phyloP scores from a whole-genome alignment of 2,329 filamentous ascomycete genomes.

The Dothideomycetidae sp. region DNA sequence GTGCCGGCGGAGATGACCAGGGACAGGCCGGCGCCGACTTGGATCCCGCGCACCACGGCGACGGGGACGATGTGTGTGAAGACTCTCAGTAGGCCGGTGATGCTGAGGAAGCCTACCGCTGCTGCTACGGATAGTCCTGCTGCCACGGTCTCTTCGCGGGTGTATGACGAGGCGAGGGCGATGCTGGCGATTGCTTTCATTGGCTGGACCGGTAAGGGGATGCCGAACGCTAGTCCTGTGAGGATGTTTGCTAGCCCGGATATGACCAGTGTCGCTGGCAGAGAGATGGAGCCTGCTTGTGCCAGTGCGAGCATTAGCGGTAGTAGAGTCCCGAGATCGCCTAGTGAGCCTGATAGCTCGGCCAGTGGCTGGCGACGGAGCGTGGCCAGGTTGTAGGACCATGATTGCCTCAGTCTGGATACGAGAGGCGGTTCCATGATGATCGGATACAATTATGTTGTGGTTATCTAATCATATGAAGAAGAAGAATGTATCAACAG shows the following conservation, averaged over 20 bases:
- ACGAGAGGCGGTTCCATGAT: constrained; percentile 6
- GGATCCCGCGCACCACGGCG: constrained; percentile 86
- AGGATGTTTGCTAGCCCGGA: constrained; percentile 76
- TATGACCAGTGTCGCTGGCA: constrained; percentile 75
- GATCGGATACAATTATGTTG: too few relatives aligned
- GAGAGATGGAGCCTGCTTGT: constrained; percentile 60
- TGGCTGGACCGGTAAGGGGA: constrained; percentile 82
- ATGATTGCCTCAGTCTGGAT: constrained; percentile 16
- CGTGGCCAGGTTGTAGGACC: constrained; percentile 40
- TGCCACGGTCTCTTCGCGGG: constrained; percentile 57
- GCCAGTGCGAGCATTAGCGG: constrained; percentile 81
- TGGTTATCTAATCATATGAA: too few relatives aligned
- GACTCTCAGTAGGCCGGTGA: constrained; percentile 64
- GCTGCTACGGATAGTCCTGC: constrained; percentile 67
- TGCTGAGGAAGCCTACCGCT: constrained; percentile 60
- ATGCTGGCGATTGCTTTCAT: constrained; percentile 85
- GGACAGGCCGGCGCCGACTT: constrained; percentile 78
- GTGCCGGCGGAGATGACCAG: constrained; percentile 65
- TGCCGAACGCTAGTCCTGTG: constrained; percentile 70
- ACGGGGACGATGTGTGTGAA: constrained; percentile 63
- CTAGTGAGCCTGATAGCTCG: constrained; percentile 78
- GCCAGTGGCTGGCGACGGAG: constrained; percentile 44
- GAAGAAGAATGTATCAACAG: background rate
- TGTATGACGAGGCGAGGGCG: constrained; percentile 57
- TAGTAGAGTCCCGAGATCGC: constrained; percentile 78